These are phyloP conservation scores for Xylariaceae sp. DNA, from an alignment of 2,329 filamentous ascomycete genomes.

Conservation along the genomic window DNA sequence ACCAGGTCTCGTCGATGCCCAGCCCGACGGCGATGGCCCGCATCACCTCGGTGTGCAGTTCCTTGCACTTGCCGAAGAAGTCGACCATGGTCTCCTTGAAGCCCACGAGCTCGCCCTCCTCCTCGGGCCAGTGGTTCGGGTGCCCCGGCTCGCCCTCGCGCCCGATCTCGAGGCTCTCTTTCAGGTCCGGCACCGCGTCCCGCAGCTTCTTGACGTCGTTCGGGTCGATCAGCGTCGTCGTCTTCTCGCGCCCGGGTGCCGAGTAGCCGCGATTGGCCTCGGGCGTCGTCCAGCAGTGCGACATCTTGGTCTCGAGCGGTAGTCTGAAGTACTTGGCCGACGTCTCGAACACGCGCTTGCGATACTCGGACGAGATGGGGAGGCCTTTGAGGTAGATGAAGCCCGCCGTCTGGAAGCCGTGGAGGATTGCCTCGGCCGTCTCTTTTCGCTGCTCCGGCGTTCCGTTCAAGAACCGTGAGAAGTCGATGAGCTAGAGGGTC, in stretches of 20 bases:
- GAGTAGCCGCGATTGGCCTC: constrained; percentile 71
- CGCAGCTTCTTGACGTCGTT: constrained; percentile 54
- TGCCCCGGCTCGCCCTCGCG: constrained; percentile 51
- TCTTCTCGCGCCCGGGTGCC: constrained; percentile 65
- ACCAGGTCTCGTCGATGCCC: constrained; percentile 65
- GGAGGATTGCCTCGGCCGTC: constrained; percentile 66
- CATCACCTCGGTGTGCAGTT: constrained; percentile 74
- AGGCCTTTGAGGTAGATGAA: constrained; percentile 87
- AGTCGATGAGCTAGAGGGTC: constrained; percentile 65
- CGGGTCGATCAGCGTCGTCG: constrained; percentile 49
- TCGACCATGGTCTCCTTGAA: constrained; percentile 69
- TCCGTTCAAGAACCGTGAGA: constrained; percentile 64
- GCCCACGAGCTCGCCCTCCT: constrained; percentile 45
- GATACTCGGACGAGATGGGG: constrained; percentile 55
- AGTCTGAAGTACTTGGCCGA: constrained; percentile 69
- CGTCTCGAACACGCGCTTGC: constrained; percentile 58
- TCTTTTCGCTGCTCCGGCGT: constrained; percentile 52
- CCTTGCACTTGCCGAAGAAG: constrained; percentile 72
- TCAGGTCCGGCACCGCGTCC: constrained; percentile 55
- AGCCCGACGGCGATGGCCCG: constrained; percentile 78
- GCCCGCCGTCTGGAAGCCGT: constrained; percentile 78
- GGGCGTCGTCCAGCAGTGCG: constrained; percentile 64
- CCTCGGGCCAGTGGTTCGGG: constrained; percentile 72
- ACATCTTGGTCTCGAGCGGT: constrained; percentile 56
- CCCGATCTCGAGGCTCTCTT: constrained; percentile 62